These are phyloP conservation scores for Meyerozyma elateridarum DNA, from an alignment of 1,139 yeast species.

Conservation along the genomic window DNA sequence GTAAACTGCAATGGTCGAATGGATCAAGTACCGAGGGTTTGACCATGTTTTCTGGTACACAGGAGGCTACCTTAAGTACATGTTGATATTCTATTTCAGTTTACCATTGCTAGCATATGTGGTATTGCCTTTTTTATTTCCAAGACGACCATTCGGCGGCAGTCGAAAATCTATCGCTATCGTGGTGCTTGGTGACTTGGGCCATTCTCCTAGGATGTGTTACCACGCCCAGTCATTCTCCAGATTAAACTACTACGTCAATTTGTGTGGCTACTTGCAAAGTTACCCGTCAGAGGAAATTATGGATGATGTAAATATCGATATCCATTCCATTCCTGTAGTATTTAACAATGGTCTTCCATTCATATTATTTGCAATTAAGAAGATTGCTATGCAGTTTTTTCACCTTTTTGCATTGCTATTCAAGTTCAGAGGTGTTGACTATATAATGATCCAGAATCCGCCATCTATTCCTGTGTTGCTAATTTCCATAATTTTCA, in stretches of 20 bases:
- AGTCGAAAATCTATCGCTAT: slow-evolving; percentile 57
- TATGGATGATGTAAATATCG: slow-evolving; percentile 47
- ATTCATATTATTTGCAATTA: slow-evolving; percentile 52
- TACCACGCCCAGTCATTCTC: slow-evolving; percentile 84
- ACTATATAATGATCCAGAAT: slow-evolving; percentile 77
- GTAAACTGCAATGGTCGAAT: slow-evolving; percentile 11
- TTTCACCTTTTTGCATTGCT: slow-evolving; percentile 42
- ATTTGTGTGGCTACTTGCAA: slow-evolving; percentile 79
- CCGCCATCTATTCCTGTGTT: slow-evolving; percentile 92
- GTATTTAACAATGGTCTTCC: slow-evolving; percentile 46
- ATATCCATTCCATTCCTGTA: slow-evolving; percentile 46
- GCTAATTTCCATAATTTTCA: slow-evolving; percentile 54
- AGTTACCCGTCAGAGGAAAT: slow-evolving; percentile 49
- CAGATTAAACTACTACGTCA: slow-evolving; percentile 67
- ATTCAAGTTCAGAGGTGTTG: slow-evolving; percentile 54
- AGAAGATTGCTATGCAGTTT: slow-evolving; percentile 59
- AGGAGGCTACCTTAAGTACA: slow-evolving; percentile 38
- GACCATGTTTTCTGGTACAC: slow-evolving; percentile 25
- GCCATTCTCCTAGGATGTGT: slow-evolving; percentile 93
- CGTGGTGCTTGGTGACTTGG: slow-evolving; percentile 87
- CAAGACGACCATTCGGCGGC: slow-evolving; percentile 16
- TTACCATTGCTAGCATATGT: slow-evolving; percentile 35
- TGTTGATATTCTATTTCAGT: slow-evolving; percentile 30
- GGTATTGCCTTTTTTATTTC: slow-evolving; percentile 26
- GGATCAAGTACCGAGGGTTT: slow-evolving; percentile 23